Evolutionary conservation across 768 basidiomycete genomes (phyloP), one percentile per base, ranked within the genome.

Genomic region (Boletus rubescentipes): DNA sequence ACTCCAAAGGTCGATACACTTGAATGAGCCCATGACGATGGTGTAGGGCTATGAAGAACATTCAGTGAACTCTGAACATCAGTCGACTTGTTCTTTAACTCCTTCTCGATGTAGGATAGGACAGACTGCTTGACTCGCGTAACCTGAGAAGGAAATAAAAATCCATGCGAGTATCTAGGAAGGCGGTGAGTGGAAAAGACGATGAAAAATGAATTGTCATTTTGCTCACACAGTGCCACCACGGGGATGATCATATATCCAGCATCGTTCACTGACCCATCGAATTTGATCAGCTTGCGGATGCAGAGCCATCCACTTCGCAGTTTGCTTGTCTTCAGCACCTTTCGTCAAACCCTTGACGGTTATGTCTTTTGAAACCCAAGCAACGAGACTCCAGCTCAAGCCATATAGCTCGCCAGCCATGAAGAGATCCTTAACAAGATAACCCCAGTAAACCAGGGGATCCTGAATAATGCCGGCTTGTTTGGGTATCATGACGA

Each of bases 191-290:
- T 44, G 51, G 7, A 39, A 49, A 51, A 43, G 60, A 44, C 21
- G 21, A 35, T 31, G 32, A 55, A 21, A 34, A 18, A 35, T 29
- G 18, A 26, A 37, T 51, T 49, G 34, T 32, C 34, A 42, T 29
- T 47, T 23, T 29, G 78, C 90, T 65, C 76, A 94, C 85, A 96
- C 94, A 18, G 95, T 97, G 44, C 91, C 89, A 15, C 91, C 85
- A 45, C 93, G 87, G 2, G 96, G 96, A 72, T 98, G 96, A 67
- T 99, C 95, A 71, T 99, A 98, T 60, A 99, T 92, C 91, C 93
- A 96, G 72, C 96, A 98, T 26, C 87, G 83, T 66, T 99, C 95
- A 61, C 89, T 87, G 31, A 80, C 79, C 95, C 96, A 98, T 40
- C 92, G 83, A 37, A 99, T 83, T 60, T 88, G 81, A 29, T 79